phyloP scores from a whole-genome alignment of 805 yeast species.

The Maudiozyma turicensis region DNA sequence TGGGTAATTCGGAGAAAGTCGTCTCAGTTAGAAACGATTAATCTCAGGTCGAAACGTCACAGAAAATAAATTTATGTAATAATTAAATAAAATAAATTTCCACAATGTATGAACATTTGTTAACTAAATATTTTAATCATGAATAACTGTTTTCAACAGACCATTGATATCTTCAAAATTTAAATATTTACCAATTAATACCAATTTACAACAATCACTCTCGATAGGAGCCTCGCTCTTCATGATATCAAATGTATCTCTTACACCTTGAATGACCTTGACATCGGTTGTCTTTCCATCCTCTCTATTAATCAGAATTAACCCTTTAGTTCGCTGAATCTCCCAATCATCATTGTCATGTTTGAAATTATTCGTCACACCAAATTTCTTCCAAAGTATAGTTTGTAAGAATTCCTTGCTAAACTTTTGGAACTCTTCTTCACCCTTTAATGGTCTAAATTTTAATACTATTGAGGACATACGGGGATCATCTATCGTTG shows the following conservation, averaged over 20 bases:
- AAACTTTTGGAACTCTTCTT: slow-evolving; percentile 34
- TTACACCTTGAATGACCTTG: slow-evolving; percentile 78
- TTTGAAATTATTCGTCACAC: slow-evolving; percentile 39
- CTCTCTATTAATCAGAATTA: slow-evolving; percentile 34
- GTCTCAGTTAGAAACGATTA: slow-evolving; percentile 23
- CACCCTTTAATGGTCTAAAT: slow-evolving; percentile 32
- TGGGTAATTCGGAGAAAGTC: slow-evolving; percentile 10
- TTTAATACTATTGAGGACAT: slow-evolving; percentile 45
- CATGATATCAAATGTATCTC: slow-evolving; percentile 81
- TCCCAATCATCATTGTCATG: slow-evolving; percentile 32
- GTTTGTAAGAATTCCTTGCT: slow-evolving; percentile 55
- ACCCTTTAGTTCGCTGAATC: slow-evolving; percentile 76
- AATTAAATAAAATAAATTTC: neutral
- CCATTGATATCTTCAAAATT: slow-evolving; percentile 27
- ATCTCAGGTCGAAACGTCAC: neutral
- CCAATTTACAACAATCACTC: slow-evolving; percentile 43
- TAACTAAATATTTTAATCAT: neutral
- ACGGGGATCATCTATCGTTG: slow-evolving; percentile 39
- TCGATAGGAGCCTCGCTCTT: slow-evolving; percentile 30
- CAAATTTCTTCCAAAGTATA: slow-evolving; percentile 53
- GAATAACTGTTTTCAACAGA: slow-evolving; percentile 11
- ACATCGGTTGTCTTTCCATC: slow-evolving; percentile 19
- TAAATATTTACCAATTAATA: slow-evolving; percentile 65
- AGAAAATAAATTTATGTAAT: neutral
- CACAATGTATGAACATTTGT: neutral